phyloP scores from a whole-genome alignment of 2,329 filamentous ascomycete species.

The Diatrype stigma region DNA sequence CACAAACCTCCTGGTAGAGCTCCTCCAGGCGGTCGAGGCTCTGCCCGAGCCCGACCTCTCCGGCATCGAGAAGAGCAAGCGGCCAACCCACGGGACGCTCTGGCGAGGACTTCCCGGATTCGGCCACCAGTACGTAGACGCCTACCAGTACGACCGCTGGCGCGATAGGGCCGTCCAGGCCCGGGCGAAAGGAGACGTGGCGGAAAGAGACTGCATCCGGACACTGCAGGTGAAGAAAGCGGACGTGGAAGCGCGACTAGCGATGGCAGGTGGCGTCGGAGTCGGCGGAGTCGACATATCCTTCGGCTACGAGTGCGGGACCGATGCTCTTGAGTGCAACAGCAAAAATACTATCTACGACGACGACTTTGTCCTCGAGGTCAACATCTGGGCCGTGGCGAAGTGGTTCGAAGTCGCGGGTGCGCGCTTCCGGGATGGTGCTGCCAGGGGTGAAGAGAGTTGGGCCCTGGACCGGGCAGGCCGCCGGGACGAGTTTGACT shows the following conservation, averaged over 20 bases:
- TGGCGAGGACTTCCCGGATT: slow-evolving; percentile 8
- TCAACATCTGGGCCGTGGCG: slow-evolving; percentile 5
- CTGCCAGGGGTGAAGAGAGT: slow-evolving; percentile 1
- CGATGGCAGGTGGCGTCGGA: not conserved
- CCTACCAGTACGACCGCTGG: not conserved
- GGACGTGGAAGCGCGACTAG: slow-evolving; percentile 3
- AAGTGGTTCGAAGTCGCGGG: slow-evolving; percentile 7
- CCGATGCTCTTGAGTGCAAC: slow-evolving; percentile 9
- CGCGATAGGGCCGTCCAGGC: not conserved
- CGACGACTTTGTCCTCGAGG: slow-evolving; percentile 2
- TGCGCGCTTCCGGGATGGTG: slow-evolving; percentile 2
- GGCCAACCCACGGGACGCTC: slow-evolving; percentile 2
- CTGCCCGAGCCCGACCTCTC: slow-evolving; percentile 3
- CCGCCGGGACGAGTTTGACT: not conserved
- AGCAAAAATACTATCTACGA: no score
- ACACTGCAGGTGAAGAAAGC: slow-evolving; percentile 1
- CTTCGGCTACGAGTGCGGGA: slow-evolving; percentile 12
- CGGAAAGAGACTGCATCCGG: not conserved
- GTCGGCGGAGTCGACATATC: slow-evolving; percentile 2
- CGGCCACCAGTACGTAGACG: slow-evolving; percentile 3
- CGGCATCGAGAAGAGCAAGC: not conserved
- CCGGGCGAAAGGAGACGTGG: no score
- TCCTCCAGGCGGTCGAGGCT: slow-evolving; percentile 1
- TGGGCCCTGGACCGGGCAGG: slow-evolving; percentile 4
- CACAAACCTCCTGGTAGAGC: not conserved